A percentile compares a stretch with the other conserved stretches of the same genome.
phyloP scores from a whole-genome alignment of 75 land plant species.

The Cunninghamia lanceolata region DNA sequence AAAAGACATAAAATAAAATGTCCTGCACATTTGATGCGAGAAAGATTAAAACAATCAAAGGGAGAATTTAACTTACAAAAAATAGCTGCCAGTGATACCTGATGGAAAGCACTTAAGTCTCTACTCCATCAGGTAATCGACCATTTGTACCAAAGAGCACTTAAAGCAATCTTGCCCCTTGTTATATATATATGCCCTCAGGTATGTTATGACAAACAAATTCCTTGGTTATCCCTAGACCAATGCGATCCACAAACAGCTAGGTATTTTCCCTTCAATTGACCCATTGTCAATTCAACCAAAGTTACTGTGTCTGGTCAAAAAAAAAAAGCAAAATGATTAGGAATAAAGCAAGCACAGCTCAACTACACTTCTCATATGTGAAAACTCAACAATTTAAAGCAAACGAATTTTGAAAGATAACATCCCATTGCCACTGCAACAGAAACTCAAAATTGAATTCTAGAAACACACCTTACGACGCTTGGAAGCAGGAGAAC shows the following conservation, averaged over 20 bases:
- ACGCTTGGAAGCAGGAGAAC: conserved; percentile 3
- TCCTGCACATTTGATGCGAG: background rate
- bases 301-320: conserved; percentile 4
- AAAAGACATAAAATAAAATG: background rate
- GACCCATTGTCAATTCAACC: background rate
- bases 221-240: background rate
- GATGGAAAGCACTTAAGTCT: background rate
- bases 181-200: background rate
- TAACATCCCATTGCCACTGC: background rate
- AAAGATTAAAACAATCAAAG: background rate
- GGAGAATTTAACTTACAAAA: conserved; percentile 2
- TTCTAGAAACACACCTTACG: background rate
- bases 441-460: background rate
- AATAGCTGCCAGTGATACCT: background rate
- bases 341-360: background rate
- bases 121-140: conserved; percentile 2
- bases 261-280: background rate
- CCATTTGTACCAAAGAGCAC: background rate
- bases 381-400: background rate
- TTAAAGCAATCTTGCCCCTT: background rate
- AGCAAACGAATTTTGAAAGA: background rate
- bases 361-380: background rate
- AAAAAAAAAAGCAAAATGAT: background rate
- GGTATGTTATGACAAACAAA: background rate
- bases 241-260: background rate